These are phyloP conservation scores for Hyphodiscus sp. DNA, from an alignment of 2,329 filamentous ascomycete species.

Conservation along the genomic window DNA sequence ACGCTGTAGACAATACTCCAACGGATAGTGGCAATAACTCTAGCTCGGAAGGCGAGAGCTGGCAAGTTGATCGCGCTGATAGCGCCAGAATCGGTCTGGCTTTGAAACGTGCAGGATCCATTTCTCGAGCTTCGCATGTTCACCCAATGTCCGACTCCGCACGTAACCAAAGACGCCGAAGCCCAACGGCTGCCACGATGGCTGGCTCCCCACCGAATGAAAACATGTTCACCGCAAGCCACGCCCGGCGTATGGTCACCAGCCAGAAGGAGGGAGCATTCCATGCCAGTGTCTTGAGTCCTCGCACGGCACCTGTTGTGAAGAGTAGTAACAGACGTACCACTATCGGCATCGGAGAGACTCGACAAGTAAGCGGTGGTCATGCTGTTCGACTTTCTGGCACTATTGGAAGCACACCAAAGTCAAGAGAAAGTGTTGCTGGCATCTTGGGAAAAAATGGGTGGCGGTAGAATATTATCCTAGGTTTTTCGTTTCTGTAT, in stretches of 20 bases:
- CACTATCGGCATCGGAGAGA: conserved; percentile 26
- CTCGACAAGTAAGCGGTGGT: conserved; percentile 19
- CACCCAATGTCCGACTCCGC: conserved; percentile 19
- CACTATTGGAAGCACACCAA: conserved; percentile 20
- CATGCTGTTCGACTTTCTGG: conserved; percentile 20
- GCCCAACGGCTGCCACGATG: conserved; percentile 40
- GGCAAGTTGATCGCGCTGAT: conserved; percentile 22
- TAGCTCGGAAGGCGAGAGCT: conserved; percentile 28
- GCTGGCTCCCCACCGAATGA: conserved; percentile 49
- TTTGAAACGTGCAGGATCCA: conserved; percentile 26
- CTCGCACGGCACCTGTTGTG: conserved; percentile 50
- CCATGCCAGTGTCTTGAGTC: conserved; percentile 53
- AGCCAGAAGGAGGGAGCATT: conserved; percentile 50
- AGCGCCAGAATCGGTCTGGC: conserved; percentile 27
- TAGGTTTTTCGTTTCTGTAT: background rate
- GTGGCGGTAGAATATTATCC: conserved; percentile 20
- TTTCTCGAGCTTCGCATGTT: conserved; percentile 20
- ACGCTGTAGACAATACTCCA: conserved; percentile 23
- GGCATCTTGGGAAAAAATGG: conserved; percentile 25
- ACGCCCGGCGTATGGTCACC: conserved; percentile 61
- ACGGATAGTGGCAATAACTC: conserved; percentile 33
- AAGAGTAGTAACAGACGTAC: conserved; percentile 36
- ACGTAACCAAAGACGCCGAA: conserved; percentile 24
- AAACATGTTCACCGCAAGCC: conserved; percentile 58
- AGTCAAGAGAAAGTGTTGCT: conserved; percentile 25